Conservation (phyloP, 1,139 yeast species). For the Scheffersomyces cryptocercus region DNA sequence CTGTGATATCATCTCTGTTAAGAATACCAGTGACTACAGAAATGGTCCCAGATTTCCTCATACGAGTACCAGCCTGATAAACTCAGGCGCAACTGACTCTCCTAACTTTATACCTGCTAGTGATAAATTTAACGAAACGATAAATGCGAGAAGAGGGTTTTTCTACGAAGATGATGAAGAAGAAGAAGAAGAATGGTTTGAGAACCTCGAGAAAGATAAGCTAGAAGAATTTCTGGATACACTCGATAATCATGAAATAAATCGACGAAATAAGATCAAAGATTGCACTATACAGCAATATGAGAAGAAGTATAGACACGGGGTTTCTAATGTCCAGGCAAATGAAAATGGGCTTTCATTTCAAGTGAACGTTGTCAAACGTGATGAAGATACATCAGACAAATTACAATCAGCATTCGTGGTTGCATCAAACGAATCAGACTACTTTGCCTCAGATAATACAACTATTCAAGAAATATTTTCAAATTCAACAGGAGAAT, state of each 20-base stretch:
- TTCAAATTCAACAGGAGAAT: constrained; percentile 25
- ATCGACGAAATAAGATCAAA: too few relatives aligned
- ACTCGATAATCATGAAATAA: too few relatives aligned
- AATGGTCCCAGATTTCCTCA: constrained; percentile 24
- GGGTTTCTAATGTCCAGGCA: neutral
- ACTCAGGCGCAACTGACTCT: too few relatives aligned
- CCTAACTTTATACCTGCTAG: neutral
- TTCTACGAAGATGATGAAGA: neutral
- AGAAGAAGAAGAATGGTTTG: neutral
- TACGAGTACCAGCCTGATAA: neutral
- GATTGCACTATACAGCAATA: too few relatives aligned
- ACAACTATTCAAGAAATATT: constrained; percentile 25
- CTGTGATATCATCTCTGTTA: constrained; percentile 48
- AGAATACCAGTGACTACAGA: constrained; percentile 28
- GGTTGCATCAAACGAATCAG: neutral
- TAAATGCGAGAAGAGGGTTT: neutral
- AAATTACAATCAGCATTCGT: neutral
- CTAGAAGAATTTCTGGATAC: too few relatives aligned
- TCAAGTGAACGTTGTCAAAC: neutral
- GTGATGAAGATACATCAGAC: neutral
- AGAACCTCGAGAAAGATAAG: too few relatives aligned
- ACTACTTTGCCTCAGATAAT: constrained; percentile 16
- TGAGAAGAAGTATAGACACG: too few relatives aligned
- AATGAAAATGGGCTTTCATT: neutral
- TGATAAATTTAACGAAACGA: constrained; percentile 1